Percentiles rank a stretch among this genome's conserved stretches.
Evolutionary conservation across 768 basidiomycete species (phyloP).

Genomic region (Serendipita indica): DNA sequence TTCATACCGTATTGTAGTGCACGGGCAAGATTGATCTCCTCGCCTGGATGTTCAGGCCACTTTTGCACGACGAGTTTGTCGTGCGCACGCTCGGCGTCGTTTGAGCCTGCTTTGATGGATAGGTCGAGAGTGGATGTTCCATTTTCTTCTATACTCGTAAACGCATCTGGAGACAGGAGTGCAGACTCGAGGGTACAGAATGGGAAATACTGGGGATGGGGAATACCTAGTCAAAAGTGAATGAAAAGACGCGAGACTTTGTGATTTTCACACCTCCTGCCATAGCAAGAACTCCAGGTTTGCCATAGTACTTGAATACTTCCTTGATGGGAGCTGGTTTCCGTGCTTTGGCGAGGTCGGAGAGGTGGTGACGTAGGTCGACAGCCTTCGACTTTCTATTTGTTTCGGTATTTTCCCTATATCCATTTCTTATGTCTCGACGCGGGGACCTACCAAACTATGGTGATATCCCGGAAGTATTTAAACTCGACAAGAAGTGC

Average conservation of each 20-base stretch:
- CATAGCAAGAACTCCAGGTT: constrained; percentile 40
- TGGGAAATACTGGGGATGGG: constrained; percentile 54
- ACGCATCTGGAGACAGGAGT: neutral
- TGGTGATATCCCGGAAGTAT: too few species aligned
- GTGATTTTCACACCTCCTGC: too few species aligned
- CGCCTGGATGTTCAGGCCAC: constrained; percentile 29
- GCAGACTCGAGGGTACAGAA: constrained; percentile 37
- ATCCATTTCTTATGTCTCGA: too few species aligned
- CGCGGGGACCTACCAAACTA: too few species aligned
- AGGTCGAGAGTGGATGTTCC: neutral
- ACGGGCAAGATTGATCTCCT: constrained; percentile 42
- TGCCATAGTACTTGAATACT: constrained; percentile 42
- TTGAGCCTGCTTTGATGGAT: neutral
- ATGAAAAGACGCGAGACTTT: constrained; percentile 15
- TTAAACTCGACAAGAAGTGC: too few species aligned
- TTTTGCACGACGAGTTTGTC: constrained; percentile 46
- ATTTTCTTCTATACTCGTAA: neutral
- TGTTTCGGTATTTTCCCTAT: too few species aligned
- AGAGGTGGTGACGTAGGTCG: constrained; percentile 62
- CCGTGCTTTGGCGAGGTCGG: constrained; percentile 36
- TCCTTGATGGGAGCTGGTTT: constrained; percentile 46
- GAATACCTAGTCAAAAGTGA: constrained; percentile 52
- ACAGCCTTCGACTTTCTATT: constrained; percentile 31
- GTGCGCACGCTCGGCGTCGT: constrained; percentile 22
- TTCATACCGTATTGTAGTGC: constrained; percentile 53